Percentiles rank a stretch among this genome's conserved stretches.
Evolutionary conservation across 352 stramenopile genomes (phyloP).

Genomic region (Peronospora farinosa): DNA sequence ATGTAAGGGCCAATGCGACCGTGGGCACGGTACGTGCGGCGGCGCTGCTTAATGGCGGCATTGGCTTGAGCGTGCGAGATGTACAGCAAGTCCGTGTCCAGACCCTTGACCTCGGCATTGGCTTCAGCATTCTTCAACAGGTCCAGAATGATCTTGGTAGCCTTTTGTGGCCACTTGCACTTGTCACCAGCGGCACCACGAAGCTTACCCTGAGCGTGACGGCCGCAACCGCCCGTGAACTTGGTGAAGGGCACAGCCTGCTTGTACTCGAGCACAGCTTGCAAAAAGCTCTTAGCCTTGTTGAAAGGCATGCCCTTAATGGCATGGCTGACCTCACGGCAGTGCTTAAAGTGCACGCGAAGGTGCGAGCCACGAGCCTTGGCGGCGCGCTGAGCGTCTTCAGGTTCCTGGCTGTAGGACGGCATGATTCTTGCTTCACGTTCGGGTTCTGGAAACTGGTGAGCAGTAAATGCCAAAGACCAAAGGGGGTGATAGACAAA

Average conservation of each 20-base stretch:
- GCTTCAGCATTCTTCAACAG: conserved; percentile 98
- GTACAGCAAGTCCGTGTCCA: conserved; percentile 94
- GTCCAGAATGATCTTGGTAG: conserved; percentile 97
- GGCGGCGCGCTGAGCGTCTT: conserved; percentile 81
- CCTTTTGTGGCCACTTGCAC: conserved; percentile 98
- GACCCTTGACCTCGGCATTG: conserved; percentile 97
- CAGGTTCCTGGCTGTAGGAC: conserved; percentile 87
- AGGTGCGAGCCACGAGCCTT: conserved; percentile 96
- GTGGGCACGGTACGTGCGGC: conserved; percentile 98
- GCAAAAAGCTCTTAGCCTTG: conserved; percentile 94
- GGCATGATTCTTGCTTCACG: conserved; percentile 75
- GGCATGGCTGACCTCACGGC: conserved; percentile 94
- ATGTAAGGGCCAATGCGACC: conserved; percentile 98
- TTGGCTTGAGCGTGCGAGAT: conserved; percentile 98
- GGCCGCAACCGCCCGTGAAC: conserved; percentile 97
- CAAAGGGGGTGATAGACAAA: conserved; percentile 7
- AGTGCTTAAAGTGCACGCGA: conserved; percentile 99
- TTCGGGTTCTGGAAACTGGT: conserved; percentile 75
- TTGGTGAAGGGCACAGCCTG: conserved; percentile 97
- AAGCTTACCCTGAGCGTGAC: conserved; percentile 96
- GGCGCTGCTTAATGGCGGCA: conserved; percentile 95
- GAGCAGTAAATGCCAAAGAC: conserved; percentile 23
- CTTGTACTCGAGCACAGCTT: conserved; percentile 97
- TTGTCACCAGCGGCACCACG: conserved; percentile 92
- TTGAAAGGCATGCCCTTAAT: conserved; percentile 96